Evolutionary conservation across 2,329 filamentous ascomycete genomes (phyloP).

Genomic region (Ceratocystis smalleyi): DNA sequence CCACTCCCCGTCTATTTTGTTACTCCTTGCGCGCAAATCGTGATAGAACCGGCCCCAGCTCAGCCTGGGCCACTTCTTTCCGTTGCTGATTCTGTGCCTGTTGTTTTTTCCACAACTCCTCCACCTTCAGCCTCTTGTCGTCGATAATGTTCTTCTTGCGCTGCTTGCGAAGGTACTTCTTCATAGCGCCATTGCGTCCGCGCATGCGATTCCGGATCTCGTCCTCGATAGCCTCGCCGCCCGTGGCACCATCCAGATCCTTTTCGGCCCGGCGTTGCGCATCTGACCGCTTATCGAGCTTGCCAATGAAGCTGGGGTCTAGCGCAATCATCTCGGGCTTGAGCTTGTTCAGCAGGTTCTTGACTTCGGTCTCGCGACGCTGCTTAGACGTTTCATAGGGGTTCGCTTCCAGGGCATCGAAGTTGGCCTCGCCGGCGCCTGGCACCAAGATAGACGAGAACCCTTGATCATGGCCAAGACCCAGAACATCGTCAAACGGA

Average conservation of each 20-base stretch:
- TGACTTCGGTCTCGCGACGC: slow-evolving; percentile 83
- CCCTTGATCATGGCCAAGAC: slow-evolving; percentile 66
- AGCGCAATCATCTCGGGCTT: slow-evolving; percentile 94
- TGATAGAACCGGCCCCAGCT: slow-evolving; percentile 71
- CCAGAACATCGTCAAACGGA: slow-evolving; percentile 85
- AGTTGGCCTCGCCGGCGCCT: slow-evolving; percentile 93
- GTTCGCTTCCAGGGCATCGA: slow-evolving; percentile 82
- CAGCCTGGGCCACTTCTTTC: slow-evolving; percentile 47
- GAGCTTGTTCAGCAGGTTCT: slow-evolving; percentile 79
- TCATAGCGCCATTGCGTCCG: slow-evolving; percentile 77
- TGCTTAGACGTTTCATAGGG: slow-evolving; percentile 90
- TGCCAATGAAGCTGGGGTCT: slow-evolving; percentile 82
- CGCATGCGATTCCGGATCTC: slow-evolving; percentile 62
- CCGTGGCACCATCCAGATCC: slow-evolving; percentile 57
- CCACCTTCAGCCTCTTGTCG: slow-evolving; percentile 75
- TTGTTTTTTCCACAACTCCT: slow-evolving; percentile 64
- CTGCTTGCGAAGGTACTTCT: slow-evolving; percentile 84
- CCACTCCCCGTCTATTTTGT: slow-evolving; percentile 4
- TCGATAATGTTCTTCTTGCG: slow-evolving; percentile 87
- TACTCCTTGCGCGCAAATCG: slow-evolving; percentile 65
- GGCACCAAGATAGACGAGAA: slow-evolving; percentile 85
- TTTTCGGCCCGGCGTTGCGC: slow-evolving; percentile 61
- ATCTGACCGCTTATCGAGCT: slow-evolving; percentile 65
- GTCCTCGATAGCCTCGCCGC: slow-evolving; percentile 34
- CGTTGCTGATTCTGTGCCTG: slow-evolving; percentile 50